Percentiles rank a stretch among this genome's conserved stretches.
Evolutionary conservation across 2,329 filamentous ascomycete species (phyloP).

Genomic region (Claviceps quebecensis): DNA sequence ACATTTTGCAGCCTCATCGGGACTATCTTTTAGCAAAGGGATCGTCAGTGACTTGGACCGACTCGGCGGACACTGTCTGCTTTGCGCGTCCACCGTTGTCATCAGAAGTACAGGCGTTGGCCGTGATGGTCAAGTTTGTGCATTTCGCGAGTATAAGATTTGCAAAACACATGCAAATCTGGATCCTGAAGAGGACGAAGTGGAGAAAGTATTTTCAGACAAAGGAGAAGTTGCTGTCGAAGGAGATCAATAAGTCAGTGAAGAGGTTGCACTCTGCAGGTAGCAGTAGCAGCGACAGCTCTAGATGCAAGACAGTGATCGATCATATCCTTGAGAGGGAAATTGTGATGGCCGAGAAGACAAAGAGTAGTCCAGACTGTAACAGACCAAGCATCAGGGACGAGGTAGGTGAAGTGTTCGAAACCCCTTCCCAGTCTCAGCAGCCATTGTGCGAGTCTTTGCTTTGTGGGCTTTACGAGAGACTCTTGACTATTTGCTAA

Average conservation of each 20-base stretch:
- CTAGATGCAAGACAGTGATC: background rate
- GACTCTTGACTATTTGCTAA: background rate
- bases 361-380: conserved; percentile 15
- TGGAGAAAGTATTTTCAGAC: conserved; percentile 2
- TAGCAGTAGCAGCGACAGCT: background rate
- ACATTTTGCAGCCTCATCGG: background rate
- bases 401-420: conserved; percentile 12
- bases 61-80: background rate
- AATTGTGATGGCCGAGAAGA: conserved; percentile 14
- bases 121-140: background rate
- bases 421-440: background rate
- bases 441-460: background rate
- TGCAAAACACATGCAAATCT: conserved; percentile 13
- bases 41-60: background rate
- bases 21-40: background rate
- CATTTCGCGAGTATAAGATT: background rate
- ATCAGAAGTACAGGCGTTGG: background rate
- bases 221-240: conserved; percentile 6
- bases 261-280: background rate
- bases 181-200: conserved; percentile 7
- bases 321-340: background rate
- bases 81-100: background rate
- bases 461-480: background rate
- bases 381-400: conserved; percentile 16
- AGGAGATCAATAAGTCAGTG: background rate